These are phyloP conservation scores for Phytophthora pisi DNA, from an alignment of 352 stramenopile species.

Conservation along the genomic window DNA sequence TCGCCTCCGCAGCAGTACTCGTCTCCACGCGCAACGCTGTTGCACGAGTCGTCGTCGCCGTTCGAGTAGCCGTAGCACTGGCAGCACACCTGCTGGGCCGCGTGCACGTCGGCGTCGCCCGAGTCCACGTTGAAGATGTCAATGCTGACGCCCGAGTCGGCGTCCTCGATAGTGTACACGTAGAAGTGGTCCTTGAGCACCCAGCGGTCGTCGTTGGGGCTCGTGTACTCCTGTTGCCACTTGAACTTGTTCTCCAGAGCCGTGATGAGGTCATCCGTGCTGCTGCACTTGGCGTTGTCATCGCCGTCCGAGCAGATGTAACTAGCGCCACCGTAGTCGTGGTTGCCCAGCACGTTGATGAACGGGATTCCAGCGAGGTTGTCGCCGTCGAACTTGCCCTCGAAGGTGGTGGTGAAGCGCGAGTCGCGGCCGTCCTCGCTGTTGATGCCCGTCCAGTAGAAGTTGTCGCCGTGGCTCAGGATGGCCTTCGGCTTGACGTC, in stretches of 20 bases:
- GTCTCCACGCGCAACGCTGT: slow-evolving; percentile 52
- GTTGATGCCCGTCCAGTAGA: slow-evolving; percentile 74
- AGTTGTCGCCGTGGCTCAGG: slow-evolving; percentile 74
- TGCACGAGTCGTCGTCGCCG: slow-evolving; percentile 48
- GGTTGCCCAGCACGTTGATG: slow-evolving; percentile 72
- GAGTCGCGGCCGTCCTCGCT: slow-evolving; percentile 47
- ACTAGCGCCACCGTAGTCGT: slow-evolving; percentile 71
- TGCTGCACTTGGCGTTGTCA: slow-evolving; percentile 37
- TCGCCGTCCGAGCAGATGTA: slow-evolving; percentile 57
- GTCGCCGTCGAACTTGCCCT: slow-evolving; percentile 56
- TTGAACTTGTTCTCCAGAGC: slow-evolving; percentile 54
- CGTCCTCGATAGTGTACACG: slow-evolving; percentile 51
- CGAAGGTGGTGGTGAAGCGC: slow-evolving; percentile 66
- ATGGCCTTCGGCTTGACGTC: slow-evolving; percentile 61
- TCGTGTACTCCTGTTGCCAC: slow-evolving; percentile 58
- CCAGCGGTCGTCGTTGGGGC: slow-evolving; percentile 64
- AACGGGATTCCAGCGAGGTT: slow-evolving; percentile 57
- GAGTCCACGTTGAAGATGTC: slow-evolving; percentile 76
- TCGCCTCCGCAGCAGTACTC: slow-evolving; percentile 60
- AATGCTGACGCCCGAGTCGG: slow-evolving; percentile 49
- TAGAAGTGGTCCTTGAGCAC: slow-evolving; percentile 67
- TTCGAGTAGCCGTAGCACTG: slow-evolving; percentile 69
- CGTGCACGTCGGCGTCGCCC: slow-evolving; percentile 61
- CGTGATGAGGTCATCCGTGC: slow-evolving; percentile 34
- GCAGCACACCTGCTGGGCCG: slow-evolving; percentile 59